Percentiles rank a stretch among this genome's conserved stretches.
These are phyloP conservation scores for Ophiostoma ips DNA, from an alignment of 2,329 filamentous ascomycete genomes.

Conservation along the genomic window DNA sequence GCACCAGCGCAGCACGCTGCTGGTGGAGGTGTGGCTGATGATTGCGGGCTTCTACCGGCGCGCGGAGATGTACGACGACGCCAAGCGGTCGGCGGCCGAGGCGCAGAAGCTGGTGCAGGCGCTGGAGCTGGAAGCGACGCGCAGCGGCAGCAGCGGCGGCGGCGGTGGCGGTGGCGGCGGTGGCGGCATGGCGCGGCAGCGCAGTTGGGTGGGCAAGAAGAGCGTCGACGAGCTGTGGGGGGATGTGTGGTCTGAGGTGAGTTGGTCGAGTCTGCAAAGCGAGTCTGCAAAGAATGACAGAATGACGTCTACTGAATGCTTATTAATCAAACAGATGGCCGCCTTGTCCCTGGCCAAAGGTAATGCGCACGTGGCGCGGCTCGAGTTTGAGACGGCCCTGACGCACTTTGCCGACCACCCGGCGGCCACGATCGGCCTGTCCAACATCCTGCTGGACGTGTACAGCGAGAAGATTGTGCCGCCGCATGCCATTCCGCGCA, in stretches of 20 bases:
- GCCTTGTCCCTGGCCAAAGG: constrained; percentile 49
- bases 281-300: too few species aligned
- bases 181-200: constrained; percentile 33
- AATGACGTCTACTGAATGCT: too few species aligned
- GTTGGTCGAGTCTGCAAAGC: too few species aligned
- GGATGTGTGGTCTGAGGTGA: constrained; percentile 70
- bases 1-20: constrained; percentile 34
- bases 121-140: constrained; percentile 53
- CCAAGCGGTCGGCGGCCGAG: constrained; percentile 65
- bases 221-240: constrained; percentile 74
- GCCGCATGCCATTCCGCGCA: constrained; percentile 35
- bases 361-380: constrained; percentile 53
- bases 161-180: constrained; percentile 37
- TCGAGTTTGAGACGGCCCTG: constrained; percentile 70
- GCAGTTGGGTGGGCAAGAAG: constrained; percentile 67
- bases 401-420: constrained; percentile 69
- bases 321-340: constrained; percentile 38
- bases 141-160: constrained; percentile 39
- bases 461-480: constrained; percentile 57
- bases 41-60: constrained; percentile 79
- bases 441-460: constrained; percentile 74
- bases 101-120: constrained; percentile 60
- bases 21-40: constrained; percentile 79
- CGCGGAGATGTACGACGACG: constrained; percentile 66
- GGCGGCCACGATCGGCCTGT: constrained; percentile 65